A percentile compares a stretch with the other conserved stretches of the same genome.
Conservation (phyloP, 768 basidiomycete species). For the Lactarius vividus region DNA sequence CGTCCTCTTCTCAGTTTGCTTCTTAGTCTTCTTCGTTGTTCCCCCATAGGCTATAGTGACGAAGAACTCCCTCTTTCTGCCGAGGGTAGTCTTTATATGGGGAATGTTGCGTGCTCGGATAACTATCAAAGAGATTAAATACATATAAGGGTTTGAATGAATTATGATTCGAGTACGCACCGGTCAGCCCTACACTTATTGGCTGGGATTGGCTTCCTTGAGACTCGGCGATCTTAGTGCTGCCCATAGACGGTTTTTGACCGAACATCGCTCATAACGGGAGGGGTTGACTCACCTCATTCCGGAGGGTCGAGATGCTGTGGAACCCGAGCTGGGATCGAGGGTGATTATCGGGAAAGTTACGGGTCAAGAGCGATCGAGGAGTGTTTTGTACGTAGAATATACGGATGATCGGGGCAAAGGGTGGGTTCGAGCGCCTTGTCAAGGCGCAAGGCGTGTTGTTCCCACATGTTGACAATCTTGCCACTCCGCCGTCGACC, state of each 20-base stretch:
- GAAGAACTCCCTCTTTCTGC: background rate
- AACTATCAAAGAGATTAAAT: background rate
- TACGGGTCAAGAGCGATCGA: background rate
- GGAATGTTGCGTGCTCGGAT: background rate
- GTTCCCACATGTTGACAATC: no score
- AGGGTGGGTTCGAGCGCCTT: no score
- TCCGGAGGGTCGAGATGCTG: background rate
- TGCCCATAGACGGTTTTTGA: no score
- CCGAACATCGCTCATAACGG: background rate
- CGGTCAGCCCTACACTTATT: no score
- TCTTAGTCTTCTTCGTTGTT: background rate
- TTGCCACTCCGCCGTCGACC: no score
- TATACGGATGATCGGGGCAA: no score
- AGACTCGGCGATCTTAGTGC: no score
- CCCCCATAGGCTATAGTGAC: background rate
- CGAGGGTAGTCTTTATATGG: background rate
- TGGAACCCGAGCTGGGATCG: background rate
- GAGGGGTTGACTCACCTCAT: background rate
- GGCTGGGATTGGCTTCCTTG: no score
- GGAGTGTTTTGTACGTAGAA: no score
- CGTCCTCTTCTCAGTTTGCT: background rate
- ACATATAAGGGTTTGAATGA: background rate
- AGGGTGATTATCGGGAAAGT: background rate
- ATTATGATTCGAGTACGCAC: background rate
- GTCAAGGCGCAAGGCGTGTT: no score